phyloP scores from a whole-genome alignment of 345 rosid genomes.

The Melaleuca alternifolia region DNA sequence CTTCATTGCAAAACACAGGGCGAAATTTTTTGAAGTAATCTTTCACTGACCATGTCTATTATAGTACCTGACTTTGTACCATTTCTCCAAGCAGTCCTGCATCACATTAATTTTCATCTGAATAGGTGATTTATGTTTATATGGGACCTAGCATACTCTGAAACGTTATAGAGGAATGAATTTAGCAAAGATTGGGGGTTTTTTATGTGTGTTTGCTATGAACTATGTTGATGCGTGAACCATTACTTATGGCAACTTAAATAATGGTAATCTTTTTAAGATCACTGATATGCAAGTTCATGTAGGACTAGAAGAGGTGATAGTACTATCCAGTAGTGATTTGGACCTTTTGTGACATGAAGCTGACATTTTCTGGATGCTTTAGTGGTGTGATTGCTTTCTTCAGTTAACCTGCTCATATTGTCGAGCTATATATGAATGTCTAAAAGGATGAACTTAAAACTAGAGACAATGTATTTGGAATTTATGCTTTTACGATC shows the following conservation, averaged over 20 bases:
- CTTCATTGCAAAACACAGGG: slow-evolving; percentile 83
- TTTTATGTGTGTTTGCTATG: neutral
- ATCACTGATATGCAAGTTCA: neutral
- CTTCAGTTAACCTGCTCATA: neutral
- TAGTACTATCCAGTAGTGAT: neutral
- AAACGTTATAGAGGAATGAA: neutral
- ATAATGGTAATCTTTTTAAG: neutral
- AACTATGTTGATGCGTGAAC: neutral
- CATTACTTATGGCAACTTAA: neutral
- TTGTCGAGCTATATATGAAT: neutral
- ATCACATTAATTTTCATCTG: neutral
- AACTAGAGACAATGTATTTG: neutral
- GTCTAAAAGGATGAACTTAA: neutral
- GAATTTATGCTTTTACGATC: neutral
- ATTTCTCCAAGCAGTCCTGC: neutral
- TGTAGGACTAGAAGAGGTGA: neutral
- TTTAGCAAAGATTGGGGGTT: neutral
- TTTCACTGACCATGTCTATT: neutral
- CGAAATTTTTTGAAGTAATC: slow-evolving; percentile 82
- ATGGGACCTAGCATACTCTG: neutral
- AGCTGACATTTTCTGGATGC: neutral
- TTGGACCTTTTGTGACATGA: neutral
- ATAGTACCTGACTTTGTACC: neutral
- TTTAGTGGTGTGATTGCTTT: neutral
- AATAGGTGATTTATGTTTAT: neutral